Conservation (phyloP, 2,329 filamentous ascomycete genomes). For the Pestalotiopsis sp. region DNA sequence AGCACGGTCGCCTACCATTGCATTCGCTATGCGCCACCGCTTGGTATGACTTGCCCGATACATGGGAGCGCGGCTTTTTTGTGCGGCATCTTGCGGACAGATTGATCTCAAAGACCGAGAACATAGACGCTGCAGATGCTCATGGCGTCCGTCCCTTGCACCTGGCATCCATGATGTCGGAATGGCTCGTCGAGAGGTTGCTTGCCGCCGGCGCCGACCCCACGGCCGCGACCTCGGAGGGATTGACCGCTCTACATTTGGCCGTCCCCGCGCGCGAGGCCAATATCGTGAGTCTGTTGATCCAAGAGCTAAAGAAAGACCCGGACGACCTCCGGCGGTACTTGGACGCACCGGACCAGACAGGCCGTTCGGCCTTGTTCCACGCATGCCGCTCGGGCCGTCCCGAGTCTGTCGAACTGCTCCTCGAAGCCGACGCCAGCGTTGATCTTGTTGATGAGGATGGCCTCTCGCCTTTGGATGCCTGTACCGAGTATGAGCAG, state of each 20-base stretch:
- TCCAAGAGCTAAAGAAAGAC: conserved; percentile 14
- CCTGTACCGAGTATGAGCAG: conserved; percentile 18
- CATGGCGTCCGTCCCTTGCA: conserved; percentile 26
- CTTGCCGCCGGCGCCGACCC: conserved; percentile 38
- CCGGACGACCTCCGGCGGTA: neutral
- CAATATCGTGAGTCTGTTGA: conserved; percentile 34
- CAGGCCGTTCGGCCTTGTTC: conserved; percentile 20
- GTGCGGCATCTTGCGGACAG: neutral
- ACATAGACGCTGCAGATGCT: conserved; percentile 14
- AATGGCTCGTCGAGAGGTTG: conserved; percentile 24
- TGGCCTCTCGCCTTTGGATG: conserved; percentile 15
- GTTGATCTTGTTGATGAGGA: neutral
- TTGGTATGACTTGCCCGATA: neutral
- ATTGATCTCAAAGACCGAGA: neutral
- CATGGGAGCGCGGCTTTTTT: neutral
- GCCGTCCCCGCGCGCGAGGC: conserved; percentile 31
- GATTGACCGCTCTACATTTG: conserved; percentile 39
- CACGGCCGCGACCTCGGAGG: conserved; percentile 27
- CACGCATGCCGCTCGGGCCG: conserved; percentile 24
- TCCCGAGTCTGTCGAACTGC: conserved; percentile 25
- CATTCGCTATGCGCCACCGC: neutral
- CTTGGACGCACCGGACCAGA: neutral
- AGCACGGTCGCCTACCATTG: neutral
- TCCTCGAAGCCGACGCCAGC: conserved; percentile 27
- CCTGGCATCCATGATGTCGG: conserved; percentile 20